Base-by-base conservation (phyloP, 2,329 filamentous ascomycete genomes). In the Knufia fluminis region DNA sequence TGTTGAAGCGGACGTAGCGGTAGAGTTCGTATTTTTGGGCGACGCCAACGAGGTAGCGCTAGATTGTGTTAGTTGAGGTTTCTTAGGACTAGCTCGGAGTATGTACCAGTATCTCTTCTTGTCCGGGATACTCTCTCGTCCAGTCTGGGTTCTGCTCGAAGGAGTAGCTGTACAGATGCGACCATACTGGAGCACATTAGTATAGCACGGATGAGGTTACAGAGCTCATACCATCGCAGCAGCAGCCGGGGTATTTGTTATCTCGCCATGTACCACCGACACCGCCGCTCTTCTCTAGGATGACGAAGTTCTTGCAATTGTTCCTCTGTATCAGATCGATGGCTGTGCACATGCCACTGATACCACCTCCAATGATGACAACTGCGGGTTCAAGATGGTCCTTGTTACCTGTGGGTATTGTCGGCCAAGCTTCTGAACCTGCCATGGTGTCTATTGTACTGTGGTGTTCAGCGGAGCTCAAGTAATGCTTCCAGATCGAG, bases 81-180 rank as follows among this genome's bases (percentile, higher is more conserved):
- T 35, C 8, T 43, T 41, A 32, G 17, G 26, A 49, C 3, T 17
- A 14, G 23, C 9, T 31, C 20, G 22, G 19, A n/a, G n/a, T n/a
- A n/a, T n/a, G n/a, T 57, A 73, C 67, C 28, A 77, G 66, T 17
- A 82, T 78, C 59, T 82, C 78, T 58, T 79, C 75, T 56, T 82
- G 78, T 0, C 75, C 74, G 0, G 78, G 74, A 56, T 79, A 81
- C 48, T 78, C 70, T 16, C 75, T 65, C 1, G 73, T 73, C 78
- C 78, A 80, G 54, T 74, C 67, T 2, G 75, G 65, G 46, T 80
- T 80, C 46, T 78, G 76, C 31, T 76, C 77, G 56, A 82, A 82
- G 4, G 75, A 79, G 61, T 74, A 80, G 38, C 71, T 76, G 64
- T 82, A 82, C 2, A 82, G 64, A 42, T 71, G 65, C 28, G 70